Evolutionary conservation across 2,329 filamentous ascomycete genomes (phyloP).

Genomic region (Apiospora sp.): DNA sequence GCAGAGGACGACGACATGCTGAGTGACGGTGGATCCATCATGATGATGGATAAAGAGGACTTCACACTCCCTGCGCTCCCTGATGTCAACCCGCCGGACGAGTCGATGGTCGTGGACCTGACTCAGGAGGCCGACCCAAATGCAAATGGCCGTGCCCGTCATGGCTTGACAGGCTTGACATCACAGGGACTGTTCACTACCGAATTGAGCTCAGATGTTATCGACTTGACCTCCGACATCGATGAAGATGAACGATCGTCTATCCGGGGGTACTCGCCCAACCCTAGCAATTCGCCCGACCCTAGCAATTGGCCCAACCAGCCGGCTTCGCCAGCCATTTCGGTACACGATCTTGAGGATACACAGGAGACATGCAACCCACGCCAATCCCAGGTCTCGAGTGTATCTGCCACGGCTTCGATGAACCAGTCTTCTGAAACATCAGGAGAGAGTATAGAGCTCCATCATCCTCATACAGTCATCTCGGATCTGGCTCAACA

Average conservation of each 20-base stretch:
- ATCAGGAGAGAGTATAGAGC: not conserved
- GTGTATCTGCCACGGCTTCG: not conserved
- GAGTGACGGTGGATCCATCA: slow-evolving; percentile 6
- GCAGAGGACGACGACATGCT: slow-evolving; percentile 6
- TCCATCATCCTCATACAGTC: not conserved
- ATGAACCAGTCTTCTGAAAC: not conserved
- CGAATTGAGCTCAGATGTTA: not conserved
- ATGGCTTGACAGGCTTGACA: not conserved
- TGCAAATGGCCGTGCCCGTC: not conserved
- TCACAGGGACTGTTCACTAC: not conserved
- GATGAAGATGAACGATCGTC: not conserved
- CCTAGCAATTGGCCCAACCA: not conserved
- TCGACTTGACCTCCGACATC: slow-evolving; percentile 11
- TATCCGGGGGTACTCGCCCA: not conserved
- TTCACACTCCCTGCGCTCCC: not conserved
- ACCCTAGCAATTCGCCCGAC: not conserved
- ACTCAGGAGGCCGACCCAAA: not conserved
- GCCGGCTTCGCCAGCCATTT: not conserved
- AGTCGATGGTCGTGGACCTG: not conserved
- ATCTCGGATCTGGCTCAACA: slow-evolving; percentile 5
- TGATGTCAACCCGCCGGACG: not conserved
- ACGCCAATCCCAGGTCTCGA: not conserved
- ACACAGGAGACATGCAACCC: not conserved
- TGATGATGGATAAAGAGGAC: slow-evolving; percentile 5
- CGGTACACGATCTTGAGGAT: not conserved